Evolutionary conservation across 768 basidiomycete genomes (phyloP).

Genomic region (Lactifluus volemus): DNA sequence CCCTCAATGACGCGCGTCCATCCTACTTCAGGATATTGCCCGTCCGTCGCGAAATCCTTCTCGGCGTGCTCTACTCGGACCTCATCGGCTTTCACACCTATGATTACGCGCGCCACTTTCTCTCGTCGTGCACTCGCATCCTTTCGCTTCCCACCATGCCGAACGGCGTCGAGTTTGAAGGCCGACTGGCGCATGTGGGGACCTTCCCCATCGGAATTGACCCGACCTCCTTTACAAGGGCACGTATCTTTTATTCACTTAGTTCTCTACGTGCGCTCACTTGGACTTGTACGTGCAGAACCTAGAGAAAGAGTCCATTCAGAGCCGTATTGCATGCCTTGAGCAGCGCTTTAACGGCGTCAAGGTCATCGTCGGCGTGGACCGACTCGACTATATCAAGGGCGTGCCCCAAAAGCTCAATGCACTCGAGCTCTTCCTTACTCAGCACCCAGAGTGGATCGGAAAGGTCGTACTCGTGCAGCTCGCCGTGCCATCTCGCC

Average conservation of each 20-base stretch:
- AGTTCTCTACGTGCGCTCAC: slow-evolving; percentile 3
- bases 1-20: not conserved
- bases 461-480: slow-evolving; percentile 97
- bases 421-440: slow-evolving; percentile 91
- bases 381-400: slow-evolving; percentile 99
- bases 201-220: slow-evolving; percentile 99
- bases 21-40: slow-evolving; percentile 68
- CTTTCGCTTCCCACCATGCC: slow-evolving; percentile 94
- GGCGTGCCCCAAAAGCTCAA: slow-evolving; percentile 98
- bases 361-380: slow-evolving; percentile 97
- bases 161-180: slow-evolving; percentile 94
- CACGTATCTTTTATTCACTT: slow-evolving; percentile 24
- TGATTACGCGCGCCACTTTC: slow-evolving; percentile 98
- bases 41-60: slow-evolving; percentile 93
- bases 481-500: slow-evolving; percentile 93
- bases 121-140: slow-evolving; percentile 96
- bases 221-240: slow-evolving; percentile 82
- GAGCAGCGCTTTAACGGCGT: slow-evolving; percentile 89
- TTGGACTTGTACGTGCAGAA: slow-evolving; percentile 39
- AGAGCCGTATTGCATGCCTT: slow-evolving; percentile 68
- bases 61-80: slow-evolving; percentile 92
- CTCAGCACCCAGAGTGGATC: slow-evolving; percentile 98
- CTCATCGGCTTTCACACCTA: slow-evolving; percentile 99
- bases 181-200: slow-evolving; percentile 91
- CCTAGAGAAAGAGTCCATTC: slow-evolving; percentile 70